Conservation (phyloP, 106 monocot genomes). For the Xerophyta viscosa region DNA sequence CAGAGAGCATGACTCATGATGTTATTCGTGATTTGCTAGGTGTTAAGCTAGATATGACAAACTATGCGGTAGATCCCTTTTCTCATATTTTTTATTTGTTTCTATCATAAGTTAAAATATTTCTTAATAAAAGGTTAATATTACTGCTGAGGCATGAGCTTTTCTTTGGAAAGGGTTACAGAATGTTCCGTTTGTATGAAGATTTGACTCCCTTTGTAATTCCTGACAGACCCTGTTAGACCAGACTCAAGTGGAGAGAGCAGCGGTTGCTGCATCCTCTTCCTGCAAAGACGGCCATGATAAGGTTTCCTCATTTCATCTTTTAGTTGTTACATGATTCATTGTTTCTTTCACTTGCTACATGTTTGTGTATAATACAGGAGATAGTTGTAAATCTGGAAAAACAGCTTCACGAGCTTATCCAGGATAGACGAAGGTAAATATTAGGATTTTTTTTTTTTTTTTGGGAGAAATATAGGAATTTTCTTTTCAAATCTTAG, state of each 20-base stretch:
- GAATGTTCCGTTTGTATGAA: too few species aligned
- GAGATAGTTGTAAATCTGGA: constrained; percentile 42
- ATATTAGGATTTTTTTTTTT: neutral
- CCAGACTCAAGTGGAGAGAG: constrained; percentile 20
- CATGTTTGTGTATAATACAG: constrained; percentile 12
- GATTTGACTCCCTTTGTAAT: too few species aligned
- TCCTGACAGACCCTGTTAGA: constrained; percentile 47
- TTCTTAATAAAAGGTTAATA: too few species aligned
- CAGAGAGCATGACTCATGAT: constrained; percentile 99
- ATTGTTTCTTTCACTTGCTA: constrained; percentile 6
- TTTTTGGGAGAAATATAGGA: too few species aligned
- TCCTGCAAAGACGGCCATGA: constrained; percentile 16
- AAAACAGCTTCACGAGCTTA: constrained; percentile 56
- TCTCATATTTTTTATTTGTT: too few species aligned
- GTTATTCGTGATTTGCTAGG: constrained; percentile 87
- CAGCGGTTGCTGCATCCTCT: constrained; percentile 13
- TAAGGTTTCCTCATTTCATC: constrained; percentile 31
- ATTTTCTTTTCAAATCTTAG: too few species aligned
- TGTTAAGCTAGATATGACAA: constrained; percentile 83
- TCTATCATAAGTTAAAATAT: too few species aligned
- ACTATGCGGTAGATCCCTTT: constrained; percentile 71
- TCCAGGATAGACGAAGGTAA: constrained; percentile 83
- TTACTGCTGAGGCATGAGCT: too few species aligned
- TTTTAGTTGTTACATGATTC: neutral
- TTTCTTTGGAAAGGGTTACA: too few species aligned